Conservation (phyloP, 345 rosid genomes). For the Populus deltoides region DNA sequence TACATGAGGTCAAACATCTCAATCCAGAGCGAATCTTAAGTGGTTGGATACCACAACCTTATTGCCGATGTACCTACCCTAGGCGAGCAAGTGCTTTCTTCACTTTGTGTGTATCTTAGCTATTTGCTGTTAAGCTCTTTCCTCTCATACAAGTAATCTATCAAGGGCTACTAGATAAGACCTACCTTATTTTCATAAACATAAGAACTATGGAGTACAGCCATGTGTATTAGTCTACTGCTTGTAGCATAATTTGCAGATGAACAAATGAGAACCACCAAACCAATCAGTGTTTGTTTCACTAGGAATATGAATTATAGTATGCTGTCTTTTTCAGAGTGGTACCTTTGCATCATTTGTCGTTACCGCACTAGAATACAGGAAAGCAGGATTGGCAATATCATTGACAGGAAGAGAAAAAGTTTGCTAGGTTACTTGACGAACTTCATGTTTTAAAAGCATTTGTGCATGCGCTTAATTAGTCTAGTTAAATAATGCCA, state of each 20-base stretch:
- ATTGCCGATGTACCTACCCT: not conserved
- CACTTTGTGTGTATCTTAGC: not conserved
- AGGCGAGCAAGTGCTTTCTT: not conserved
- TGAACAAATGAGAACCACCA: not conserved
- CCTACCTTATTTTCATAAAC: not conserved
- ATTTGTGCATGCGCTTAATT: not conserved
- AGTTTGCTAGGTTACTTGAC: not conserved
- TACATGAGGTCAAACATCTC: conserved; percentile 15
- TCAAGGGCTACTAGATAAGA: not conserved
- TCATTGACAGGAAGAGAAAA: not conserved
- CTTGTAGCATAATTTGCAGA: too few relatives aligned
- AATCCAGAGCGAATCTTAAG: conserved; percentile 3
- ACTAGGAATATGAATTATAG: not conserved
- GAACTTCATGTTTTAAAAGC: not conserved
- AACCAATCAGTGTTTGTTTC: not conserved
- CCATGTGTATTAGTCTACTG: not conserved
- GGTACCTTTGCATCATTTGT: not conserved
- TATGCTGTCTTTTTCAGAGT: not conserved
- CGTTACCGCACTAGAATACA: not conserved
- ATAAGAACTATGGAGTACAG: not conserved
- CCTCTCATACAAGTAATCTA: not conserved
- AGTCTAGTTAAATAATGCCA: not conserved
- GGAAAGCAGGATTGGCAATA: not conserved
- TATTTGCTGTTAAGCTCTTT: not conserved
- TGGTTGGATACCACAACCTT: not conserved